These are phyloP conservation scores for Saccharomyces mikatae DNA, from an alignment of 805 yeast genomes.

Conservation along the genomic window DNA sequence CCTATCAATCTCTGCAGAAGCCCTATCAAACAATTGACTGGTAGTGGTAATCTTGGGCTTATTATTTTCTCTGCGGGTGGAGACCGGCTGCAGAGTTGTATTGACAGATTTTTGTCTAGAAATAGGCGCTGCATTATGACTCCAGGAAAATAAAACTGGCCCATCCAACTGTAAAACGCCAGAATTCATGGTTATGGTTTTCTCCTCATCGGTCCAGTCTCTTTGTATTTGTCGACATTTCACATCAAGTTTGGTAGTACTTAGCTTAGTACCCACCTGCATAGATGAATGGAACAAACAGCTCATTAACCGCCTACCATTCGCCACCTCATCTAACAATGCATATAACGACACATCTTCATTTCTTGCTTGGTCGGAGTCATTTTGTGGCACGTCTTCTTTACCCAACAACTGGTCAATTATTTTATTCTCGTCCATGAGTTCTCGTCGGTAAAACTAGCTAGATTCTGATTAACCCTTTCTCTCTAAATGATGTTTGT, in stretches of 20 bases:
- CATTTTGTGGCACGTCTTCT: not conserved
- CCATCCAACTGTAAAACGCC: constrained; percentile 16
- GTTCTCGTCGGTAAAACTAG: not conserved
- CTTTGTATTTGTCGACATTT: constrained; percentile 1
- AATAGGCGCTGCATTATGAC: constrained; percentile 9
- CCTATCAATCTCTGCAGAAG: not conserved
- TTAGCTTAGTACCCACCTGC: not conserved
- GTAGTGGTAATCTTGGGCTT: not conserved
- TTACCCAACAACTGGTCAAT: not conserved
- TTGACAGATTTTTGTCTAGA: not conserved
- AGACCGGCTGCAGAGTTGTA: not conserved
- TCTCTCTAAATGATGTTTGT: not conserved
- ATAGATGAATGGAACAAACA: constrained; percentile 7
- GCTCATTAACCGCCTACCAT: constrained; percentile 23
- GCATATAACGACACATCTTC: constrained; percentile 12
- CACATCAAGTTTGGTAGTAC: not conserved
- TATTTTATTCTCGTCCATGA: not conserved
- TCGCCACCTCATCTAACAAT: constrained; percentile 17
- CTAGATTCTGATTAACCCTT: not conserved
- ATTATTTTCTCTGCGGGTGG: not conserved
- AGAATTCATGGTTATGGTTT: constrained; percentile 3
- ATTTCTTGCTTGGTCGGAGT: constrained; percentile 1
- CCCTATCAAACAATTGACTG: not conserved
- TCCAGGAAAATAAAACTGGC: constrained; percentile 27
- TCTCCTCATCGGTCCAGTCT: constrained; percentile 1